Evolutionary conservation across 495 filamentous ascomycete species (phyloP), one percentile per base, ranked within the genome.

Genomic region (Penicillium verhagenii): DNA sequence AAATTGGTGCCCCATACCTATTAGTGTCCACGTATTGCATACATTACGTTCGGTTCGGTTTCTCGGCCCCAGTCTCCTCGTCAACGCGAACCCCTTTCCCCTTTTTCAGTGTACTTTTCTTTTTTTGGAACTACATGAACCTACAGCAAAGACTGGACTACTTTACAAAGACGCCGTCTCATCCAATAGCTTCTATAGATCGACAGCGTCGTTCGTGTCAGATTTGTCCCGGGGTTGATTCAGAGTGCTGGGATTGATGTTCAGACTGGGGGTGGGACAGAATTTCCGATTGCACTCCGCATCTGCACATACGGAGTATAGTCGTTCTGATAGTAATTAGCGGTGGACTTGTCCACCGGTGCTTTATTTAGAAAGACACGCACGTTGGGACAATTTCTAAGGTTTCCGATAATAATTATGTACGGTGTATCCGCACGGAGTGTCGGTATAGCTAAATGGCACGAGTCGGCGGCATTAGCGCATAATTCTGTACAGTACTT

Each of bases 201-300:
- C 49, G 50, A 56, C 18, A 35, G 38, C 2, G 20, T 39, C 19
- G 25, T 50, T 23, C 33, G 26, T 51, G 24, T 28, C 20, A 44
- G 51, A 21, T 37, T n/a, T 31, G 23, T 29, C 20, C 49, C 7
- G 28, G 44, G 23, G 19, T 47, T 53, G 46, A 46, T 54, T 45
- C 10, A 38, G 29, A 45, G n/a, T 38, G 25, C 49, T 39, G 42
- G 40, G 13, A 47, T 54, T 35, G 40, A 49, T 47, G 21, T 42
- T 25, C 8, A 43, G 47, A 23, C 40, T 28, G 47, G 37, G 25
- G 40, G 52, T 56, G 25, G 52, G 37, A 58, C 59, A 53, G 46
- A 2, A 58, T 50, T 26, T 1, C 47, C n/a, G n/a, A n/a, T n/a
- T n/a, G n/a, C n/a, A n/a, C n/a, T n/a, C n/a, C n/a, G n/a, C n/a